Base-by-base conservation (phyloP, 768 basidiomycete genomes). In the Melanogaster broomeanus region DNA sequence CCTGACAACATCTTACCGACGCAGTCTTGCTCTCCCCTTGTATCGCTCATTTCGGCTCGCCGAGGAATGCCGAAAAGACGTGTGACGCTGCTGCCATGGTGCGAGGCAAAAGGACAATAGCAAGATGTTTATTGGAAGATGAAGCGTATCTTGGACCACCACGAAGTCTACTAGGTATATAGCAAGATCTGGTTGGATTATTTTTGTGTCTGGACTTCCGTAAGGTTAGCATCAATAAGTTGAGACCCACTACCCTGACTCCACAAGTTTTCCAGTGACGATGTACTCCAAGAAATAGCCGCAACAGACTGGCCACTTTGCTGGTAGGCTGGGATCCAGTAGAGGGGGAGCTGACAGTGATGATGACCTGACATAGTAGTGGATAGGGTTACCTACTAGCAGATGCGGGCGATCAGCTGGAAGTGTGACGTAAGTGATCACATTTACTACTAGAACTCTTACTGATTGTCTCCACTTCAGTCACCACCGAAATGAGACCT, bases 101-200 rank as follows among this genome's bases (percentile, higher is more conserved):
- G 7, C 76, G 72, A 49, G 91, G 91, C 2, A 85, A 79, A 68
- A 79, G 87, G 35, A 73, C 70, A 28, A 74, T 88, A 21, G 66
- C 82, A 48, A 81, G 88, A 58, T 85, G 79, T 61, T 74, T 93
- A 31, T 71, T 94, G 39, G 84, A 83, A 65, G 75, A n/a, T 85
- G 73, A 91, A 87, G 69, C 66, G 75, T 35, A 83, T 90, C 42
- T 68, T 94, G 55, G 90, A 91, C 61, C 85, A 82, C 60, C 89
- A 91, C 57, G 90, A 90, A 56, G 85, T 88, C 10, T 94, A 93
- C 69, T 92, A 91, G 65, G 76, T 91, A n/a, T 93, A 91, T 66
- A 85, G 81, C 67, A 90, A 90, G 65, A 80, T 92, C 28, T 94
- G 91, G 91, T 58, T 92, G 39, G 86, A 91, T 56, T 91, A 93